Percentiles rank a stretch among this genome's conserved stretches.
Conservation (phyloP, 1,139 yeast species). For the Lodderomyces orthopsilosis region DNA sequence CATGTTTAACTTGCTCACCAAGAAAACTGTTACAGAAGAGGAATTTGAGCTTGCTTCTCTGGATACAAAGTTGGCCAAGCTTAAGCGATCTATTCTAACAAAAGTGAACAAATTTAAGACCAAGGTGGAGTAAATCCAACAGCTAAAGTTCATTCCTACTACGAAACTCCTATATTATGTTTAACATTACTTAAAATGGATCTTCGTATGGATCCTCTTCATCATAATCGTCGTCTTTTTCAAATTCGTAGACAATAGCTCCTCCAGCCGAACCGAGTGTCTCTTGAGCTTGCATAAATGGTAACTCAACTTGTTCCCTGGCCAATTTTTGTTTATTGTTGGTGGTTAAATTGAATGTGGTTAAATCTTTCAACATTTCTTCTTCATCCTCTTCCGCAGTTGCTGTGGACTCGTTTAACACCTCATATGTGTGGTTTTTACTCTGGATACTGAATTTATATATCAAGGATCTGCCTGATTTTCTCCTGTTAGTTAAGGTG, state of each 20-base stretch:
- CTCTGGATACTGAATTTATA: conserved; percentile 57
- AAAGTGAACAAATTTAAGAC: conserved; percentile 4
- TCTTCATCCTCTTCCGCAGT: conserved; percentile 29
- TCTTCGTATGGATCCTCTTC: conserved; percentile 98
- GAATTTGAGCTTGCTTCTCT: conserved; percentile 54
- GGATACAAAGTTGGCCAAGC: conserved; percentile 22
- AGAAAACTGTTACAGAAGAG: conserved; percentile 72
- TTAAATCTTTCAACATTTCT: conserved; percentile 61
- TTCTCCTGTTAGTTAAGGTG: conserved; percentile 64
- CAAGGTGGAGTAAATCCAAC: neutral
- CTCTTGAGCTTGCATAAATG: conserved; percentile 83
- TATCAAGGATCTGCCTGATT: conserved; percentile 74
- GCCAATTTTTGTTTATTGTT: conserved; percentile 73
- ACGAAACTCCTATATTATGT: neutral
- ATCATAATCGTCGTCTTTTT: conserved; percentile 83
- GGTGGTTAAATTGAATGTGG: conserved; percentile 83
- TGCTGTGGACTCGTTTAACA: conserved; percentile 25
- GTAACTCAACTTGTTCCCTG: conserved; percentile 81
- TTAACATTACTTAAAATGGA: conserved; percentile 55
- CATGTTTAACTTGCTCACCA: conserved; percentile 71
- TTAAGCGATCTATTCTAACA: conserved; percentile 14
- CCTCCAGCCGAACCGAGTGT: conserved; percentile 71
- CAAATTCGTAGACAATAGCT: conserved; percentile 91
- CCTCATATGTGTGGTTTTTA: conserved; percentile 47
- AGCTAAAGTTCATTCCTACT: neutral